A percentile compares a stretch with the other conserved stretches of the same genome.
Conservation (phyloP, 2,329 filamentous ascomycete species). For the Pseudocercospora macadamiae region DNA sequence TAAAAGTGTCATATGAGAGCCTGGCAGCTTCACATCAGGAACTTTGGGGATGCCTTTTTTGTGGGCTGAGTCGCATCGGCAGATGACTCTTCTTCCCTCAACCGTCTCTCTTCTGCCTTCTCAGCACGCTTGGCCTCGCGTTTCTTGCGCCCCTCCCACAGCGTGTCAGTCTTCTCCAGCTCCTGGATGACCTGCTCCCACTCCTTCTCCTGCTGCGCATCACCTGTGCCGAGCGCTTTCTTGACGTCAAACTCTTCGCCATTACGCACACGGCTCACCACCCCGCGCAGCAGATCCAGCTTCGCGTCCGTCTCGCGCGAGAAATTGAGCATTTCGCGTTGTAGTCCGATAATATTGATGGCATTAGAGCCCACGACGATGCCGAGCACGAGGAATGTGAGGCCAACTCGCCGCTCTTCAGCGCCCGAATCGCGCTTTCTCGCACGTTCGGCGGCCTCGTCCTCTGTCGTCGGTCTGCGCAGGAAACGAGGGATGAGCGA, state of each 20-base stretch:
- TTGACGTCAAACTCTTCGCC: conserved; percentile 86
- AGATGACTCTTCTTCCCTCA: conserved; percentile 18
- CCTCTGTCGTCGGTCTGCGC: conserved; percentile 27
- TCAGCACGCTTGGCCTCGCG: conserved; percentile 31
- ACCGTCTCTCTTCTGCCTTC: conserved; percentile 26
- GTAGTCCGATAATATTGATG: conserved; percentile 85
- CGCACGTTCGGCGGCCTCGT: conserved; percentile 26
- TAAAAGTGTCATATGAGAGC: too few relatives aligned
- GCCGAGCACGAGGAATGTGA: conserved; percentile 68
- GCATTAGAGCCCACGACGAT: conserved; percentile 92
- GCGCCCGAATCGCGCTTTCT: conserved; percentile 24
- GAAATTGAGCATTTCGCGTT: conserved; percentile 73
- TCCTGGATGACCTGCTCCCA: conserved; percentile 78
- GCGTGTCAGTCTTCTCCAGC: conserved; percentile 38
- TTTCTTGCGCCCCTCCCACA: conserved; percentile 34
- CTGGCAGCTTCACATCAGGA: conserved; percentile 40
- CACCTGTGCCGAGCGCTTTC: conserved; percentile 75
- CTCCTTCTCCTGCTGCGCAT: conserved; percentile 72
- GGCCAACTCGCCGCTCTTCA: conserved; percentile 58
- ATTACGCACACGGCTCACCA: conserved; percentile 68
- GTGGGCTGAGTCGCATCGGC: conserved; percentile 3
- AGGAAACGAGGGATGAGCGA: conserved; percentile 40
- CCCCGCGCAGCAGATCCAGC: conserved; percentile 74
- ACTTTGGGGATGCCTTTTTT: conserved; percentile 29
- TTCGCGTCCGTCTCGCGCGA: conserved; percentile 76